Conservation (phyloP, 768 basidiomycete species). For the Macrolepiota fuliginosa region DNA sequence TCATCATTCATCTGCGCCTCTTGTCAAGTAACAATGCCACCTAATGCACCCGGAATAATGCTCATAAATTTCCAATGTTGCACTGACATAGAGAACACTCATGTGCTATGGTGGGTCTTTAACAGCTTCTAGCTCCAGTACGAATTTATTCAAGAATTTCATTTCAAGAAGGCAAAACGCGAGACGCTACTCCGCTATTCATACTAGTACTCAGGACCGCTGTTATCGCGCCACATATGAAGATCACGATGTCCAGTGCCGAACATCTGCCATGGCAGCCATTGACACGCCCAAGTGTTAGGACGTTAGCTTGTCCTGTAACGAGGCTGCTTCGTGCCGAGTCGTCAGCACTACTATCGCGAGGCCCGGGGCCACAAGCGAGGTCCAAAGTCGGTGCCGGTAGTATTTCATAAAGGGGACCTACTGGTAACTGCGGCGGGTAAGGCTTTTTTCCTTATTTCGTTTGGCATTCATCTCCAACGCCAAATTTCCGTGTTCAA, state of each 20-base stretch:
- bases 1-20: background rate
- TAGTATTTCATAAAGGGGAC: background rate
- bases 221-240: background rate
- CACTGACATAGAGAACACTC: background rate
- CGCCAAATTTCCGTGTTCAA: background rate
- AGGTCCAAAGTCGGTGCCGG: background rate
- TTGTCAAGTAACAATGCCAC: background rate
- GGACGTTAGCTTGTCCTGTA: background rate
- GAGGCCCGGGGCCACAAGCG: background rate
- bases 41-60: background rate
- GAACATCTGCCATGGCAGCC: background rate
- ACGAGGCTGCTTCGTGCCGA: background rate
- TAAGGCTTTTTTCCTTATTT: conserved; percentile 5
- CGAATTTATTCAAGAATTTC: background rate
- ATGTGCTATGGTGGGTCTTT: background rate
- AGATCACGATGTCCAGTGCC: background rate
- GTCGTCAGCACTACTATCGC: background rate
- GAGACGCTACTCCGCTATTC: background rate
- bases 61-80: background rate
- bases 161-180: background rate
- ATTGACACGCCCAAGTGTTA: background rate
- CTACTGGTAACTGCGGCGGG: background rate
- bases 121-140: background rate
- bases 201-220: background rate
- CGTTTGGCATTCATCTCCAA: background rate